Evolutionary conservation across 345 rosid species (phyloP), one percentile per base, ranked within the genome.

Genomic region (Euclidium syriacum): DNA sequence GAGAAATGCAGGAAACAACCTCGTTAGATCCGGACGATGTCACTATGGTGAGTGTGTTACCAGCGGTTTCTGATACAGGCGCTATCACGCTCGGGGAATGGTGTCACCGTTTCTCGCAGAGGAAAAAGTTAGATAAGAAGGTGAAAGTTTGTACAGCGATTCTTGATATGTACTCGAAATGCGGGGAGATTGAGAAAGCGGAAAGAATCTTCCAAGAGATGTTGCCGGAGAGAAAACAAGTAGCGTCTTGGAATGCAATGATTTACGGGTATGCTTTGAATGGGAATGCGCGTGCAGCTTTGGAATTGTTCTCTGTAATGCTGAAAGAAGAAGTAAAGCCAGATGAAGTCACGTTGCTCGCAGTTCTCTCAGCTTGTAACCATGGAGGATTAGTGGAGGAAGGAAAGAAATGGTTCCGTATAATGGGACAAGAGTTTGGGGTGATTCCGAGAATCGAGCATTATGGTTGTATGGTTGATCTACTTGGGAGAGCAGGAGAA

Each of bases 101-200:
- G 90, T 73, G 88, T 64, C 87, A 82, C 62, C 67, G 3, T 41
- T 85, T 71, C 64, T 83, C 51, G 44, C 49, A 39, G 57, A 74
- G 78, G 73, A 85, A 74, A 64, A 83, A 82, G 53, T 75, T 87
- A 1, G 81, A 79, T 68, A 67, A 61, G 61, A 74, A 69, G 52
- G 75, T 42, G 65, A 80, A 82, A 53, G 86, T 85, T 1, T 65
- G 83, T 36, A 83, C 88, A 12, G 86, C 90, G 11, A 82, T 90
- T 42, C 73, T 90, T 26, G 92, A 87, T 70, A 85, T 90, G 97
- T 87, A 83, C 56, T 81, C 90, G 7, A 87, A 90, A 73, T 85
- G 87, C 16, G 95, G 97, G 17, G 90, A 87, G 68, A 65, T 82
- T 50, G 61, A 51, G 19, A 71, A 70, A 47, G 95, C 92, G 5